Base-by-base conservation (phyloP, 83 land plant genomes). In the Picea abies region DNA sequence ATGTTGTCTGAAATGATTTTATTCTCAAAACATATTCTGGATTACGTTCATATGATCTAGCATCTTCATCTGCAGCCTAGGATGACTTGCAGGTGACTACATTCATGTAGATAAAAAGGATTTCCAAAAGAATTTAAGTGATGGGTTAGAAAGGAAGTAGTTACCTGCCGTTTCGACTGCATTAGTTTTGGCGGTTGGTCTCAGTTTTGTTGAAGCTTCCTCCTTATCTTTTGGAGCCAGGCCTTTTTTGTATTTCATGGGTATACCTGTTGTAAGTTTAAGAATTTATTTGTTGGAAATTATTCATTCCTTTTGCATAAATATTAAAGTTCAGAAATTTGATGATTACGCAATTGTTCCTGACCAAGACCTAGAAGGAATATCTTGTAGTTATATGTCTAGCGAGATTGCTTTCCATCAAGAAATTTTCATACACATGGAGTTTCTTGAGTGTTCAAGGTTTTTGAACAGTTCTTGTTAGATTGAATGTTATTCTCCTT, bases 151-250 rank as follows among this genome's bases (percentile, higher is more conserved):
- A 79, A 91, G 87, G 79, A 84, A 66, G 82, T 85, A 86, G 61
- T 83, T 94, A 52, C 85, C 98, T 60, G 88, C 99, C 49, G 93
- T 97, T 62, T 94, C 99, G 52, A 93, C 96, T 25, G 96, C 99
- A 37, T 83, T 97, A 77, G 86, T 95, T 23, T 82, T 97, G 83
- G 96, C 93, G 47, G 62, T 88, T 70, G 83, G 81, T 44, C 91
- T 97, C 86, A 98, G 99, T 58, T 63, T 89, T 60, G 81, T 94
- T 77, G 97, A 97, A 86, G 95, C 94, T 79, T 26, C 87, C 44
- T 94, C 92, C 29, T 81, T 97, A 85, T 84, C 81, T 47, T 83
- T 90, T 35, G 98, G 95, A 63, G 86, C 97, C 61, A 93, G 99
- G 81, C 66, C 79, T 3, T 93, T 95, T 79, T 87, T 97, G 68